Evolutionary conservation across 768 basidiomycete species (phyloP), one percentile per base, ranked within the genome.

Genomic region (Pleurotus giganteus): DNA sequence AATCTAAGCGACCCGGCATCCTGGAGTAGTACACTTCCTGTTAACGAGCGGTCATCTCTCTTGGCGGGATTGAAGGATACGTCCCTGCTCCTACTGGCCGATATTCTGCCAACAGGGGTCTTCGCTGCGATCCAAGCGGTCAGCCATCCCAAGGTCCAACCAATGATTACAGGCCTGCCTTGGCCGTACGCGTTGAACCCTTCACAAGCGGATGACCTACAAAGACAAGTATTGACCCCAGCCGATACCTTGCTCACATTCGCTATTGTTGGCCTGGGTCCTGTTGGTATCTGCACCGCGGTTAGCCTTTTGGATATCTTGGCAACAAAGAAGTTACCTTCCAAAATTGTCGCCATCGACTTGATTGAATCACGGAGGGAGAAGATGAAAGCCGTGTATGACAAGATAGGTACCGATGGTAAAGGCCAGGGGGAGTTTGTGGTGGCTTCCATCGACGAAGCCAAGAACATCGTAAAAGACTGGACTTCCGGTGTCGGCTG

Each of bases 21-120:
- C 2, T 81, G 76, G 76, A 71, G 71, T 5, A 75, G 71, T n/a
- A 57, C 61, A 6, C 66, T 76, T 17, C 57, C 73, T 11, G 49
- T 65, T n/a, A 65, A 71, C 28, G 66, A 67, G 53, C 76, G 72
- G 58, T 61, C 69, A 31, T 66, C 65, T 39, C 74, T 74, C 0
- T 66, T 81, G 41, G 66, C 68, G 13, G 66, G 65, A 8, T 68
- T 90, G 4, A 64, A 81, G 3, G 87, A 91, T 59, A 81, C 78
- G 34, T 87, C 88, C 1, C 71, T 91, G 42, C 75, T 91, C 19
- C 71, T 91, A 53, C 73, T 91, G 6, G 85, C 86, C 8, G 90
- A 91, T 61, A 89, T 91, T 61, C 76, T 91, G 12, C 90, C 90
- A 2, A 91, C 90, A 0, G 89, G 88, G 3, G 80, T 87, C 13